Evolutionary conservation across 768 basidiomycete species (phyloP), one percentile per base, ranked within the genome.

Genomic region (Infundibulicybe gibba): DNA sequence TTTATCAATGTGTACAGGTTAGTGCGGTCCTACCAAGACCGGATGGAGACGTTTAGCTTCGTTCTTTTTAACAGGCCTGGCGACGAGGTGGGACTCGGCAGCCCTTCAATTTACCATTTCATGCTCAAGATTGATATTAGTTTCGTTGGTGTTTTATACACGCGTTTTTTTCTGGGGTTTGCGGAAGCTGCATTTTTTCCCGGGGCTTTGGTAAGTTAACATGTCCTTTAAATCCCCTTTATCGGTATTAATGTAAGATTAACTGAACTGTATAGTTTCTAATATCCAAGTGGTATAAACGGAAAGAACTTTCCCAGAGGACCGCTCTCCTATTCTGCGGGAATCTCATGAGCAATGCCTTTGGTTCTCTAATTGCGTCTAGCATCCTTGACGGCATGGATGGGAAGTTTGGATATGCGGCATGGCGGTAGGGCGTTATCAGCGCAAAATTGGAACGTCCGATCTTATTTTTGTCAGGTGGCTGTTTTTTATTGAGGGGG

Each of bases 81-180:
- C 75, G 4, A 67, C 67, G 20, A 71, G 63, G 69, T 70, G 46
- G 21, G 56, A 25, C 25, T 25, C 25, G 25, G 25, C 25, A 25
- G 8, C 8, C 25, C 4, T 25, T 25, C 25, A 25, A 25, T 8
- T 8, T 35, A 16, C 43, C 41, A 25, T 41, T 21, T 16, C 12
- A 42, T 10, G 12, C 21, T 37, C 17, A 35, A 12, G 5, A 14
- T 38, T 12, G 6, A 38, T 48, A 41, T 6, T 60, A 82, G 80
- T 60, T 94, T 83, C 52, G 60, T 69, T n/a, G 76, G 81, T 16
- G 85, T 76, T 6, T 71, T 89, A 10, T 61, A 80, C 11, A 82
- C 82, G 0, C 75, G 90, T 16, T 91, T 92, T 64, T 77, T 86
- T 60, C 72, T 92, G 31, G 91, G 90, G 32, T 84, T 85, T 51